phyloP scores from a whole-genome alignment of 2,329 filamentous ascomycete genomes.

The Ascosphaera acerosa region DNA sequence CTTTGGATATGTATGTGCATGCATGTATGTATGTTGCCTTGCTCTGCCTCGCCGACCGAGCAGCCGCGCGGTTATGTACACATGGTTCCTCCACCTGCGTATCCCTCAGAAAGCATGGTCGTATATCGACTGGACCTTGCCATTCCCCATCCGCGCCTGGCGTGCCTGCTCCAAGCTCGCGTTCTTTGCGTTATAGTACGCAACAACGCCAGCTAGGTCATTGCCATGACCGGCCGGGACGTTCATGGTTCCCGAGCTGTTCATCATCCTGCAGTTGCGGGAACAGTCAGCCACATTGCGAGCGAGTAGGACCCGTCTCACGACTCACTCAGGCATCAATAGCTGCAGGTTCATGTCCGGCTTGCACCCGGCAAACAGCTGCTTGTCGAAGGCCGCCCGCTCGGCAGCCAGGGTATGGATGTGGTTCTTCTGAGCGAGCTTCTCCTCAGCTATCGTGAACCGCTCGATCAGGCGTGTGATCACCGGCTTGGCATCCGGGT shows the following conservation, averaged over 20 bases:
- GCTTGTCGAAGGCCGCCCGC: conserved; percentile 35
- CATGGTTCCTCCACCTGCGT: no score
- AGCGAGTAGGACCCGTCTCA: conserved; percentile 1
- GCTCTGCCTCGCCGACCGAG: no score
- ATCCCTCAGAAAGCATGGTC: conserved; percentile 11
- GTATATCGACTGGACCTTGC: conserved; percentile 20
- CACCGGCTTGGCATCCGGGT: conserved; percentile 16
- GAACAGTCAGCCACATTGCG: not conserved
- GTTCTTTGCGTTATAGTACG: conserved; percentile 35
- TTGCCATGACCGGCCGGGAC: conserved; percentile 33
- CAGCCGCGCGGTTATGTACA: no score
- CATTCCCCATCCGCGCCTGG: conserved; percentile 20
- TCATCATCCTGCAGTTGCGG: conserved; percentile 28
- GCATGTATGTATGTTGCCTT: no score
- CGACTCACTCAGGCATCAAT: conserved; percentile 38
- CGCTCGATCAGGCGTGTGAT: conserved; percentile 26
- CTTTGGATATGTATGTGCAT: not conserved
- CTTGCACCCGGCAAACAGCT: conserved; percentile 28
- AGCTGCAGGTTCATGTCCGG: conserved; percentile 25
- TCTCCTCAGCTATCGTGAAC: conserved; percentile 28
- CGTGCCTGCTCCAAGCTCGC: conserved; percentile 31
- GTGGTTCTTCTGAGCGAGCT: conserved; percentile 30
- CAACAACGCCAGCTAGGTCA: conserved; percentile 33
- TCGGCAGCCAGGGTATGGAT: conserved; percentile 35
- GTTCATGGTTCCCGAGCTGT: conserved; percentile 36